phyloP scores from a whole-genome alignment of 495 filamentous ascomycete genomes.

The Cairneyella variabilis region DNA sequence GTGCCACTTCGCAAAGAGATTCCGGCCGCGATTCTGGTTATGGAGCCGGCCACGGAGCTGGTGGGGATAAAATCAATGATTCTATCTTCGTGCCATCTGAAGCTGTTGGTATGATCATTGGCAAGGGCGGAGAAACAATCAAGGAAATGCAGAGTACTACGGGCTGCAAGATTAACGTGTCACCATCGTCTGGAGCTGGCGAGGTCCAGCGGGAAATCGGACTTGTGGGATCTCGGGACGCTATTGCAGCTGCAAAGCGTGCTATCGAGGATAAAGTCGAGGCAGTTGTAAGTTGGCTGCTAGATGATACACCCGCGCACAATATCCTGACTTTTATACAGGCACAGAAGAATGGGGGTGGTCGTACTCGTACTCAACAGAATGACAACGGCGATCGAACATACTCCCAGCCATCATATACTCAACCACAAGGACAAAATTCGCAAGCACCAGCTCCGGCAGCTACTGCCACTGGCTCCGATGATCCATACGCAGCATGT shows the following conservation, averaged over 20 bases:
- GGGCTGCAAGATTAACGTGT: constrained; percentile 87
- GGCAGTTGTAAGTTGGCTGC: constrained; percentile 64
- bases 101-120: constrained; percentile 88
- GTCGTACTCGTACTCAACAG: constrained; percentile 37
- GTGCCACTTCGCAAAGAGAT: constrained; percentile 22
- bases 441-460: constrained; percentile 31
- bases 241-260: constrained; percentile 67
- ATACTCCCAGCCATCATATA: constrained; percentile 33
- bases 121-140: constrained; percentile 82
- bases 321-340: no score
- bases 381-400: constrained; percentile 36
- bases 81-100: constrained; percentile 78
- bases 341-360: constrained; percentile 50
- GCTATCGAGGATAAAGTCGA: constrained; percentile 88
- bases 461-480: constrained; percentile 31
- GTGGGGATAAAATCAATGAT: constrained; percentile 65
- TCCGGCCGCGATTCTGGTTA: constrained; percentile 31
- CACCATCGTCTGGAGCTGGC: constrained; percentile 60
- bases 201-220: constrained; percentile 78
- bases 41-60: constrained; percentile 35
- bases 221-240: constrained; percentile 65
- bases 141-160: constrained; percentile 80
- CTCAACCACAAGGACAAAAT: constrained; percentile 29
- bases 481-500: constrained; percentile 60
- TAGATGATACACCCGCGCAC: no score